phyloP scores from a whole-genome alignment of 73 alveolate genomes.

The Chromera velia region DNA sequence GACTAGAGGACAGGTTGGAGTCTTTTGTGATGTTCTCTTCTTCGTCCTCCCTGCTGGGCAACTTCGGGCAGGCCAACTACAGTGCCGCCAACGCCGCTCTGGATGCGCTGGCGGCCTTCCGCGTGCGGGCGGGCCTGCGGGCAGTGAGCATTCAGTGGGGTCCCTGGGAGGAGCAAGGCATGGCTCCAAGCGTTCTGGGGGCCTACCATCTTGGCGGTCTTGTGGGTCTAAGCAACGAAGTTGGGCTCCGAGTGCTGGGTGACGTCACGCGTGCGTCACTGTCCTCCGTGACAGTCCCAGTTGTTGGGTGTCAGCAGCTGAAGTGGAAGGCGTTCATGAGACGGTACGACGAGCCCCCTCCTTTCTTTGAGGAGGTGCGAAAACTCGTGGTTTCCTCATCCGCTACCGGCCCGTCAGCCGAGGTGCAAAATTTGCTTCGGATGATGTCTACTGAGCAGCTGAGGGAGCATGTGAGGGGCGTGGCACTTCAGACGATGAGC shows the following conservation, averaged over 20 bases:
- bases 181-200: background rate
- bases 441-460: background rate
- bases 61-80: slow-evolving; percentile 39
- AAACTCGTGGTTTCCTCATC: background rate
- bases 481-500: background rate
- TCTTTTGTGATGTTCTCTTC: slow-evolving; percentile 25
- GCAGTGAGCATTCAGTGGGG: slow-evolving; percentile 40
- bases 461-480: background rate
- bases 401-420: background rate
- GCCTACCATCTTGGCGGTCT: background rate
- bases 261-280: background rate
- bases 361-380: background rate
- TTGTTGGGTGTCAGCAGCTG: background rate
- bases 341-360: background rate
- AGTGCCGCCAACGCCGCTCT: slow-evolving; percentile 1
- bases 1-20: background rate
- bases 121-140: slow-evolving; percentile 11
- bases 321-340: background rate
- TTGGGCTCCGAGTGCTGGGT: background rate
- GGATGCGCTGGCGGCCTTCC: slow-evolving; percentile 35
- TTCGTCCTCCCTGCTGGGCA: slow-evolving; percentile 37
- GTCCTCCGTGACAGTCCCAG: background rate
- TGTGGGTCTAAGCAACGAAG: background rate
- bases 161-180: slow-evolving; percentile 20
- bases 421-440: too few species aligned